phyloP scores from a whole-genome alignment of 106 monocot species.

The Dioscorea dumetorum region DNA sequence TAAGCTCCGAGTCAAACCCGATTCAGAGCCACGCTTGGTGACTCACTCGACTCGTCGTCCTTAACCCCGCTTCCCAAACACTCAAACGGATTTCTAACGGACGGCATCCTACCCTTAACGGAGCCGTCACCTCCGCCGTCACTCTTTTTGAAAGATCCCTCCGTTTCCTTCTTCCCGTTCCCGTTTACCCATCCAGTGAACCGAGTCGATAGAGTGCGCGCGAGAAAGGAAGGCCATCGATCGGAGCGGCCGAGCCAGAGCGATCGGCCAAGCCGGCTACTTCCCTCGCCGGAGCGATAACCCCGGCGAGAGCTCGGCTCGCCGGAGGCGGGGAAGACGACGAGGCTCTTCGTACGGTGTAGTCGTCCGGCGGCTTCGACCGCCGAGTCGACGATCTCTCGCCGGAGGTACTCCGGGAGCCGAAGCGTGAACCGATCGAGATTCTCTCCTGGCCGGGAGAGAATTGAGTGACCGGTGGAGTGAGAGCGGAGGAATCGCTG shows the following conservation, averaged over 20 bases:
- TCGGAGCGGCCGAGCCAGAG: slow-evolving; percentile 34
- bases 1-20: slow-evolving; percentile 7
- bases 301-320: slow-evolving; percentile 40
- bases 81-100: slow-evolving; percentile 20
- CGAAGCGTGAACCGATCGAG: slow-evolving; percentile 71
- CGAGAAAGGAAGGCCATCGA: slow-evolving; percentile 47
- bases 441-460: slow-evolving; percentile 31
- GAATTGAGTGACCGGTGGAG: slow-evolving; percentile 62
- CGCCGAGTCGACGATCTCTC: slow-evolving; percentile 23
- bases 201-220: slow-evolving; percentile 32
- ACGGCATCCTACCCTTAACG: slow-evolving; percentile 11
- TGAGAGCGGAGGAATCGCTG: slow-evolving; percentile 39
- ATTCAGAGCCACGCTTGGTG: slow-evolving; percentile 2
- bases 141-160: slow-evolving; percentile 30
- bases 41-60: slow-evolving; percentile 1
- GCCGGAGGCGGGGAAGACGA: slow-evolving; percentile 2
- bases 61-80: slow-evolving; percentile 6
- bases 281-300: slow-evolving; percentile 17
- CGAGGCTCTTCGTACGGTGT: slow-evolving; percentile 34
- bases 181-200: slow-evolving; percentile 24
- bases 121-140: slow-evolving; percentile 11
- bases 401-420: slow-evolving; percentile 56
- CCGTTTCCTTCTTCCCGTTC: slow-evolving; percentile 19
- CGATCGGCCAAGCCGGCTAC: slow-evolving; percentile 19
- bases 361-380: slow-evolving; percentile 14